Conservation (phyloP, 257 asterid genomes). For the Nicotiana knightiana region DNA sequence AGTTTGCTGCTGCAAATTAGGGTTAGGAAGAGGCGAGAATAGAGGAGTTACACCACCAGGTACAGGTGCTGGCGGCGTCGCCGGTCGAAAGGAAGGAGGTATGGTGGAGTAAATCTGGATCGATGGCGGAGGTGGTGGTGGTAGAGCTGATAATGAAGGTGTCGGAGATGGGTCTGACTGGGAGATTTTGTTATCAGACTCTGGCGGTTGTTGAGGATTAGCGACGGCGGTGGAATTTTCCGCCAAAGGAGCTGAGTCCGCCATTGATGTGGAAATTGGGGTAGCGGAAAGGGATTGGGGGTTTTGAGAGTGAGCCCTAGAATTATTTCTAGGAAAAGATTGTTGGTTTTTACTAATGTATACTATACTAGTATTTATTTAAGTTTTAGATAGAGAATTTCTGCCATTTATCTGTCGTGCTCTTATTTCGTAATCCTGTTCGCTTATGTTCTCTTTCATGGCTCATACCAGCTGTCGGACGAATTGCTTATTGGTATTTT, state of each 20-base stretch:
- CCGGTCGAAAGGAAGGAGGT: conserved; percentile 60
- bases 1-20: conserved; percentile 22
- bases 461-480: too few species aligned
- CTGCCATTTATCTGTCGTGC: not conserved
- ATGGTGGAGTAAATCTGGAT: conserved; percentile 31
- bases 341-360: not conserved
- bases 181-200: conserved; percentile 29
- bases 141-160: conserved; percentile 24
- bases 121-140: conserved; percentile 47
- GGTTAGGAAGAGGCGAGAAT: conserved; percentile 41
- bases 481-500: too few species aligned
- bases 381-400: not conserved
- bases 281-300: not conserved
- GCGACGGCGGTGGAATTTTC: conserved; percentile 29
- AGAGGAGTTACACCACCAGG: conserved; percentile 40
- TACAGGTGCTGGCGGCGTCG: conserved; percentile 28
- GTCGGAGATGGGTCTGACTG: conserved; percentile 23
- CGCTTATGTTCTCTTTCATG: too few species aligned
- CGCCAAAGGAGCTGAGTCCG: conserved; percentile 45
- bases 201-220: conserved; percentile 23
- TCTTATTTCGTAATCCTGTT: not conserved
- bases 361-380: not conserved
- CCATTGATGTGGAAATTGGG: conserved; percentile 35
- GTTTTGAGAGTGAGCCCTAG: conserved; percentile 3
- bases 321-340: not conserved